These are phyloP conservation scores for Backusella tuberculispora DNA, from an alignment of 192 early-diverging fungal genomes.

Conservation along the genomic window DNA sequence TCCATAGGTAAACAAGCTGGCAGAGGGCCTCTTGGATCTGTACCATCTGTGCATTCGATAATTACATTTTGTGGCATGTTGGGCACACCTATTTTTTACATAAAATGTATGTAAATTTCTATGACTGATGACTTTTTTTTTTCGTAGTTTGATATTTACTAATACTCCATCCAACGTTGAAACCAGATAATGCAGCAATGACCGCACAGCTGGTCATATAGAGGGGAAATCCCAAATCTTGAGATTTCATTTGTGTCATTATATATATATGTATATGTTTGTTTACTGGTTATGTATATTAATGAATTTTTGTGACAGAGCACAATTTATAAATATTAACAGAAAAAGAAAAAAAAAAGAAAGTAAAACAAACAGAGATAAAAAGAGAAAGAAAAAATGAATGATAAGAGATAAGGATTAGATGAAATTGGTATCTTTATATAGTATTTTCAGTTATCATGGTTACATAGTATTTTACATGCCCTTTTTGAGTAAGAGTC, in stretches of 20 bases:
- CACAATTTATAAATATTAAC: conserved; percentile 17
- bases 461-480: conserved; percentile 15
- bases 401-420: conserved; percentile 14
- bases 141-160: conserved; percentile 23
- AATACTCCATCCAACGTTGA: conserved; percentile 40
- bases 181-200: conserved; percentile 40
- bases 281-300: conserved; percentile 15
- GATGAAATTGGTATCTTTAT: not conserved
- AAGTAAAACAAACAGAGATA: not conserved
- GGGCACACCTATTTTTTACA: conserved; percentile 35
- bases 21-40: conserved; percentile 1
- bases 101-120: not conserved
- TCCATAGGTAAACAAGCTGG: conserved; percentile 44
- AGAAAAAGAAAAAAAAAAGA: conserved; percentile 18
- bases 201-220: conserved; percentile 34
- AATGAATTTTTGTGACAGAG: not conserved
- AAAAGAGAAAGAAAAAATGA: conserved; percentile 21
- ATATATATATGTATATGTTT: not conserved
- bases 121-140: not conserved
- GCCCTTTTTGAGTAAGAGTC: conserved; percentile 16
- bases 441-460: conserved; percentile 2
- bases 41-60: conserved; percentile 31
- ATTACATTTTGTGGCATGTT: conserved; percentile 38
- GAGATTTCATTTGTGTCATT: conserved; percentile 27
- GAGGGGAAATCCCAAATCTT: conserved; percentile 28